These are phyloP conservation scores for Phascolomyces articulosus DNA, from an alignment of 371 early-diverging fungal species.

Conservation along the genomic window DNA sequence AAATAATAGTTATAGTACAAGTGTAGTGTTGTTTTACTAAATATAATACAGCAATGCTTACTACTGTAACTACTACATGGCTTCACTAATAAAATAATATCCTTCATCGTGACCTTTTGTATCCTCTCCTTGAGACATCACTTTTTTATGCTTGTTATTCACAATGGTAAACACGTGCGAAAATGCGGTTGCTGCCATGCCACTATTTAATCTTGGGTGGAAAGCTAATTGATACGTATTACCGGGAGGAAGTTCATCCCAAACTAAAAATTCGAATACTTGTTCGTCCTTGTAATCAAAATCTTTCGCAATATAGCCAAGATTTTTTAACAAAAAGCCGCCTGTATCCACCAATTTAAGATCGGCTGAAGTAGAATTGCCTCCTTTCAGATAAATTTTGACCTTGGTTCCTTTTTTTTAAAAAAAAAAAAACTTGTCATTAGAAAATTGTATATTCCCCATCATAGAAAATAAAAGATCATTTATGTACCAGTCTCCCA, in stretches of 20 bases:
- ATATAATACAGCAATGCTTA: no score
- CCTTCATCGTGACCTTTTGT: background rate
- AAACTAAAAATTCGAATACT: conserved; percentile 12
- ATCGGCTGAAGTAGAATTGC: conserved; percentile 1
- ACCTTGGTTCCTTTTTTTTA: conserved; percentile 9
- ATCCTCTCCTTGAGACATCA: background rate
- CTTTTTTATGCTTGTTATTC: background rate
- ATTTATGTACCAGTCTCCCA: conserved; percentile 17
- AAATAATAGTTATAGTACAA: no score
- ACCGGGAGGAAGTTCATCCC: conserved; percentile 19
- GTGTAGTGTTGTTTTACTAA: no score
- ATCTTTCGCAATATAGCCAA: conserved; percentile 19
- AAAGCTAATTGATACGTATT: conserved; percentile 20
- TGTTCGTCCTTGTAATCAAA: conserved; percentile 3
- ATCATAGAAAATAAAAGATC: no score
- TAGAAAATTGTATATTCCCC: no score
- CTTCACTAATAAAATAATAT: background rate
- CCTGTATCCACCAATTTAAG: conserved; percentile 12
- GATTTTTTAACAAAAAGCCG: conserved; percentile 13
- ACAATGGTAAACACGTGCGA: conserved; percentile 16
- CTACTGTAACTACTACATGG: no score
- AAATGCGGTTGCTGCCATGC: conserved; percentile 20
- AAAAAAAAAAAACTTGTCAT: background rate
- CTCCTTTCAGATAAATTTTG: conserved; percentile 9
- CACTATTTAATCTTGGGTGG: conserved; percentile 11